Evolutionary conservation across 2,329 filamentous ascomycete species (phyloP).

Genomic region (Rhynchosporium graminicola): DNA sequence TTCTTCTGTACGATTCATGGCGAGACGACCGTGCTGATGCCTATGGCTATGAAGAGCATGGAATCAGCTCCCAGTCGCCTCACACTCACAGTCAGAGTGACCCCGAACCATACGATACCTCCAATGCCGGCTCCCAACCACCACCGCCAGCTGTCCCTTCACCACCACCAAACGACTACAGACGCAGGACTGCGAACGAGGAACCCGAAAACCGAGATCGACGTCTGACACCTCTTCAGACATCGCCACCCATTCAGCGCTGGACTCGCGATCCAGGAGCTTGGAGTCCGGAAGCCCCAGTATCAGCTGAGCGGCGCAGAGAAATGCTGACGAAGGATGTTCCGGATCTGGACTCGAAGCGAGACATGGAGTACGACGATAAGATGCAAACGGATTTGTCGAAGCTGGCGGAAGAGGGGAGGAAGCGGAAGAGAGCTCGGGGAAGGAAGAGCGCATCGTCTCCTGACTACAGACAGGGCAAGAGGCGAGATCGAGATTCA

Average conservation of each 20-base stretch:
- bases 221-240: neutral
- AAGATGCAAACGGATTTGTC: constrained; percentile 19
- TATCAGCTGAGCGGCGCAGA: constrained; percentile 10
- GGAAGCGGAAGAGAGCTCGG: constrained; percentile 11
- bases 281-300: constrained; percentile 13
- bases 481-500: neutral
- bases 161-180: constrained; percentile 7
- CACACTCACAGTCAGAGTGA: neutral
- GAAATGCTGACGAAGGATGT: constrained; percentile 8
- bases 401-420: constrained; percentile 11
- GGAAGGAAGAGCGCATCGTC: constrained; percentile 5
- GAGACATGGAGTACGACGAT: constrained; percentile 14
- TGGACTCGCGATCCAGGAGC: neutral
- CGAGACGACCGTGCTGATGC: constrained; percentile 13
- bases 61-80: neutral
- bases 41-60: constrained; percentile 12
- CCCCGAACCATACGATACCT: constrained; percentile 2
- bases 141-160: constrained; percentile 6
- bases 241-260: neutral
- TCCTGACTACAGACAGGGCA: neutral
- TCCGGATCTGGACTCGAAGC: constrained; percentile 11
- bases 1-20: constrained; percentile 15
- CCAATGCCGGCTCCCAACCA: neutral
- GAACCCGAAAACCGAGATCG: neutral
- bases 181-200: neutral